Conservation (phyloP, 768 basidiomycete species). For the Leccinum incarnatum region DNA sequence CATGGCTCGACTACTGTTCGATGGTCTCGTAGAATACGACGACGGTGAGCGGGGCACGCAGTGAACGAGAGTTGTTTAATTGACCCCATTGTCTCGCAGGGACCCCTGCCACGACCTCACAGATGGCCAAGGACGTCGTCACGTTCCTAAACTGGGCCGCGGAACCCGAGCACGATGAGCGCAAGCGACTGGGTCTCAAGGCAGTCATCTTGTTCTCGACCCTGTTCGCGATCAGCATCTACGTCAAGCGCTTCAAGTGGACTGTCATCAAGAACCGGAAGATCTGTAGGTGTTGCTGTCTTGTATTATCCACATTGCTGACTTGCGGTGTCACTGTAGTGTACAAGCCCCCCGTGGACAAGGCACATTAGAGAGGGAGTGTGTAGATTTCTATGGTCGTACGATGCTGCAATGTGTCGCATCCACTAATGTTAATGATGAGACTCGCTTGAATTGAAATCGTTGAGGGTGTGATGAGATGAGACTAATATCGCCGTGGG, state of each 20-base stretch:
- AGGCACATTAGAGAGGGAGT: constrained; percentile 28
- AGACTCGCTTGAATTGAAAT: constrained; percentile 6
- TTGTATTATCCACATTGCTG: neutral
- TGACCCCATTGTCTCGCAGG: constrained; percentile 43
- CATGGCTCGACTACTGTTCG: constrained; percentile 96
- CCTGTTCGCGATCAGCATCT: constrained; percentile 75
- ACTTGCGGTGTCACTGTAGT: constrained; percentile 24
- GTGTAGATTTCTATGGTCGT: constrained; percentile 26
- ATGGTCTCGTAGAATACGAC: constrained; percentile 94
- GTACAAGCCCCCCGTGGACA: constrained; percentile 39
- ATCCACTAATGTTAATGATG: constrained; percentile 31
- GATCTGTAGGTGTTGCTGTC: constrained; percentile 57
- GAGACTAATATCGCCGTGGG: constrained; percentile 15
- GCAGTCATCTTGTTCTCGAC: constrained; percentile 91
- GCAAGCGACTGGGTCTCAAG: constrained; percentile 96
- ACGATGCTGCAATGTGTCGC: constrained; percentile 18
- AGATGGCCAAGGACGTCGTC: constrained; percentile 99
- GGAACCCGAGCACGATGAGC: constrained; percentile 96
- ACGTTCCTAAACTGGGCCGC: constrained; percentile 97
- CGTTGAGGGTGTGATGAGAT: neutral
- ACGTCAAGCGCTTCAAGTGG: constrained; percentile 98
- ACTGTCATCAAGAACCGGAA: constrained; percentile 89
- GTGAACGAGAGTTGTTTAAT: neutral
- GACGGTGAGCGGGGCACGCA: constrained; percentile 58
- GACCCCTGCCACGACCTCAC: constrained; percentile 93